Percentiles rank a stretch among this genome's conserved stretches.
Evolutionary conservation across 306 rosid species (phyloP).

Genomic region (Carpinus fangiana): DNA sequence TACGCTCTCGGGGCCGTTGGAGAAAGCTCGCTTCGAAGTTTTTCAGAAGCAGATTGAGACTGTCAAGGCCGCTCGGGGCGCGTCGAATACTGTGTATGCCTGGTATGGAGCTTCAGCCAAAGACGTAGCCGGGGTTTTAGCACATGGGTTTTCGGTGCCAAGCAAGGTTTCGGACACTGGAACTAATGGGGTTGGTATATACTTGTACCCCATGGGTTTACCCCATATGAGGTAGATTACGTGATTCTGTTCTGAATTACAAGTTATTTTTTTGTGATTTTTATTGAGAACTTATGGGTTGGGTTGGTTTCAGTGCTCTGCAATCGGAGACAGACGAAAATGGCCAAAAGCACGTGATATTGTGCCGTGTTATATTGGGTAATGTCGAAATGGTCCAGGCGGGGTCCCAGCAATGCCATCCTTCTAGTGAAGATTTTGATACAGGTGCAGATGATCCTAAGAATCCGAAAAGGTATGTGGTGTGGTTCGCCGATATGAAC

Average conservation of each 20-base stretch:
- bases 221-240: constrained; percentile 48
- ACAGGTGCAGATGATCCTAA: constrained; percentile 52
- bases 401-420: constrained; percentile 41
- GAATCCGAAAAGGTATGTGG: constrained; percentile 54
- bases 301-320: constrained; percentile 42
- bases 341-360: constrained; percentile 45
- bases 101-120: constrained; percentile 52
- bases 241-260: neutral
- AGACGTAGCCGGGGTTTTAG: constrained; percentile 35
- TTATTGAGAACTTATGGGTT: constrained; percentile 3
- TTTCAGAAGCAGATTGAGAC: constrained; percentile 41
- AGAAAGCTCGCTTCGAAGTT: constrained; percentile 35
- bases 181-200: constrained; percentile 39
- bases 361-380: constrained; percentile 66
- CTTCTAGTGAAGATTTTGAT: constrained; percentile 51
- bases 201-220: constrained; percentile 38
- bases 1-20: constrained; percentile 31
- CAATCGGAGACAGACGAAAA: constrained; percentile 40
- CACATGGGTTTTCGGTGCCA: constrained; percentile 50
- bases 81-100: constrained; percentile 48
- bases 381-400: constrained; percentile 52
- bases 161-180: constrained; percentile 21
- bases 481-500: constrained; percentile 59
- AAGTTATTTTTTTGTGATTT: neutral
- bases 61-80: constrained; percentile 42